Evolutionary conservation across 345 rosid species (phyloP), one percentile per base, ranked within the genome.

Genomic region (Gynandropsis gynandra): DNA sequence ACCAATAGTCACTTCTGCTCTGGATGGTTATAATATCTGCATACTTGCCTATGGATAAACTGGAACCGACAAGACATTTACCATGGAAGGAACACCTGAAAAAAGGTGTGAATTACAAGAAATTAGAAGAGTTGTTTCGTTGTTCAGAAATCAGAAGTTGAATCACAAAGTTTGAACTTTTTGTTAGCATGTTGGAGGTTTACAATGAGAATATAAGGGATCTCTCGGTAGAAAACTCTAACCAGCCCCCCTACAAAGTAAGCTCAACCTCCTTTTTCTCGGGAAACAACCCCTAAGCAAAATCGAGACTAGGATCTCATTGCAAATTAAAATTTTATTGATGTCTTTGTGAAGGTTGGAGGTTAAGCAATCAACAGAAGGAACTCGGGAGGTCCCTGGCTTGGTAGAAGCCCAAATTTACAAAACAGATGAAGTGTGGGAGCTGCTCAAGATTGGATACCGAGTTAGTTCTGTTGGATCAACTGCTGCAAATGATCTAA

Each of bases 11-110:
- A 72, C 82, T 52, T 92, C 98, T 0, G 97, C 85, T 40, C 58
- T 92, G 67, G 98, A 87, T 79, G 98, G 98, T 40, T 92, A 73
- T 64, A 87, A 92, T 35, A 88, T 85, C 21, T 92, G 98, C 73
- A 85, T 92, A 54, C 81, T 92, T 40, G 94, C 98, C 44, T 92
- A 92, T 57, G 98, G 98, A 4, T 96, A 90, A 80, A 90, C 98
- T 27, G 98, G 98, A 53, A 87, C 96, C 11, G 96, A 96, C 38
- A 90, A 87, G 77, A 90, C 98, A n/a, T 90, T 87, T 63, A 87
- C 85, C 1, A 87, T 92, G 97, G 98, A 87, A 66, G 98, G 98
- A 38, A 85, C 80, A 45, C 76, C 76, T 36, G 81, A 85, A 57
- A 80, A 81, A 95, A 62, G 98, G 98, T 57, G 95, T 92, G 44